A percentile compares a stretch with the other conserved stretches of the same genome.
Evolutionary conservation across 1,139 yeast genomes (phyloP).

Genomic region (Nematodospora anomalae): DNA sequence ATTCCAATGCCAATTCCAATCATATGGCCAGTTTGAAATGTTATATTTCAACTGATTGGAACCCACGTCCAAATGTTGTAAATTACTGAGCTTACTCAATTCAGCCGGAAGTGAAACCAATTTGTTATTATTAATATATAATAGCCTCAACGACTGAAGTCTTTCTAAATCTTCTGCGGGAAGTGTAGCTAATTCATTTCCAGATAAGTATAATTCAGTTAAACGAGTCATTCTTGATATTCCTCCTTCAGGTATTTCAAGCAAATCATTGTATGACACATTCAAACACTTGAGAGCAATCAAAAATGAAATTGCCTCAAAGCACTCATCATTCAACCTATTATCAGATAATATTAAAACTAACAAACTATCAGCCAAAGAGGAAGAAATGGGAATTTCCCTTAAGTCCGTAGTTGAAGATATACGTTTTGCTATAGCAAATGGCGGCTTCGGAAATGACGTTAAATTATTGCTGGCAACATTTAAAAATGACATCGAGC

Average conservation of each 20-base stretch:
- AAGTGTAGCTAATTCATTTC: slow-evolving; percentile 73
- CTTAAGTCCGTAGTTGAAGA: slow-evolving; percentile 24
- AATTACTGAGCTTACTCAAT: slow-evolving; percentile 61
- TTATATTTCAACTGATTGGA: slow-evolving; percentile 89
- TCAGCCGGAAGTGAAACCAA: slow-evolving; percentile 89
- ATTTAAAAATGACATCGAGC: slow-evolving; percentile 60
- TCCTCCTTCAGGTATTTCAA: slow-evolving; percentile 79
- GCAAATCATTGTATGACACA: slow-evolving; percentile 77
- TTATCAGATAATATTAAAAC: slow-evolving; percentile 77
- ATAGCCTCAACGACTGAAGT: slow-evolving; percentile 55
- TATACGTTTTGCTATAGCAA: slow-evolving; percentile 35
- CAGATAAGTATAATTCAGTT: slow-evolving; percentile 75
- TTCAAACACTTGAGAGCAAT: slow-evolving; percentile 64
- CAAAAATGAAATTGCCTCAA: slow-evolving; percentile 65
- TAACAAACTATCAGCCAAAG: slow-evolving; percentile 54
- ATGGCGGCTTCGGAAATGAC: slow-evolving; percentile 61
- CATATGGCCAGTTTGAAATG: slow-evolving; percentile 91
- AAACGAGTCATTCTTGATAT: slow-evolving; percentile 57
- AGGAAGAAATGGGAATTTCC: slow-evolving; percentile 17
- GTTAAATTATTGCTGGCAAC: slow-evolving; percentile 78
- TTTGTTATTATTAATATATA: slow-evolving; percentile 80
- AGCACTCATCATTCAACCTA: slow-evolving; percentile 74
- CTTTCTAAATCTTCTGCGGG: slow-evolving; percentile 84
- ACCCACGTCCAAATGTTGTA: slow-evolving; percentile 84
- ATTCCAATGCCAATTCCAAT: slow-evolving; percentile 97